phyloP scores from a whole-genome alignment of 441 rosid genomes.

The Arabidopsis hybrid region DNA sequence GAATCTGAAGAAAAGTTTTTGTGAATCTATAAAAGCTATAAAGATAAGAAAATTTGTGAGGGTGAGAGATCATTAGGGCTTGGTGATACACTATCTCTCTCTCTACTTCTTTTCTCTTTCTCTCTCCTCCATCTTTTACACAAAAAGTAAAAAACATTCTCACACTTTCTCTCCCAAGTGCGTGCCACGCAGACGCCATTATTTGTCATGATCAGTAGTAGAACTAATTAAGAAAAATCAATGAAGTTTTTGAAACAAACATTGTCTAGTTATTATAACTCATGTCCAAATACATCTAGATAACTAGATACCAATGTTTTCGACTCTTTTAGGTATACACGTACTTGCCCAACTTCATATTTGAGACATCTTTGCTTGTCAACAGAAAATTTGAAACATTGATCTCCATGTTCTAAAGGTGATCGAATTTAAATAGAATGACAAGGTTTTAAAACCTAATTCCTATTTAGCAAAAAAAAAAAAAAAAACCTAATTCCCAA shows the following conservation, averaged over 20 bases:
- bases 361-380: neutral
- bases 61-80: constrained; percentile 58
- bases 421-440: neutral
- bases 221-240: neutral
- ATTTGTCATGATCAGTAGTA: neutral
- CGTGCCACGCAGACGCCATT: constrained; percentile 32
- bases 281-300: constrained; percentile 9
- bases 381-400: neutral
- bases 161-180: constrained; percentile 1
- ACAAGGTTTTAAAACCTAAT: neutral
- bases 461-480: no score
- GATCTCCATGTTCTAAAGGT: neutral
- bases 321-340: constrained; percentile 28
- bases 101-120: constrained; percentile 23
- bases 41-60: constrained; percentile 46
- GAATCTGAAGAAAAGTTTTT: constrained; percentile 28
- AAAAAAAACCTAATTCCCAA: neutral
- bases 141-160: neutral
- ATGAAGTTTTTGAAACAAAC: neutral
- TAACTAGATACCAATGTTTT: neutral
- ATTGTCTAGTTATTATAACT: neutral
- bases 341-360: constrained; percentile 2
- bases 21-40: constrained; percentile 44
- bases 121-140: neutral
- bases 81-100: constrained; percentile 30